Percentiles rank a stretch among this genome's conserved stretches.
Conservation (phyloP, 306 rosid genomes). For the Cucurbita pepo region DNA sequence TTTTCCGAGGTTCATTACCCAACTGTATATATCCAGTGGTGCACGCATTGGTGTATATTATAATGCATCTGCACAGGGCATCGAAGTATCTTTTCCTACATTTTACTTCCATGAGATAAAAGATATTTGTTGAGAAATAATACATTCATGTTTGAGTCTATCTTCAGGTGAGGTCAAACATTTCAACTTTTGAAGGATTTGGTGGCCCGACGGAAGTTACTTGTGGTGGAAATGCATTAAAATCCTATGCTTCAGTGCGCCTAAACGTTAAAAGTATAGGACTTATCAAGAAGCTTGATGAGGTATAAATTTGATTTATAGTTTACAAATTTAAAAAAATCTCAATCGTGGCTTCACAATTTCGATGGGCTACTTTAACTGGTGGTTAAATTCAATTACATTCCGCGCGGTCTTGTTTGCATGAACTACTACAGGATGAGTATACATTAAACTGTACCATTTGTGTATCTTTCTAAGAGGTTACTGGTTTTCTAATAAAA, state of each 20-base stretch:
- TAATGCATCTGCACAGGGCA: not conserved
- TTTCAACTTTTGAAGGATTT: conserved; percentile 83
- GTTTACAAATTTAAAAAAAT: not conserved
- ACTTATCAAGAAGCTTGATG: conserved; percentile 69
- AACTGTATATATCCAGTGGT: not conserved
- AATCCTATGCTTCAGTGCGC: conserved; percentile 85
- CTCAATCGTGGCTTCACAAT: not conserved
- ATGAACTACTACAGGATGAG: not conserved
- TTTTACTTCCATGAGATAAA: not conserved
- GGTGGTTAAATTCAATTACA: not conserved
- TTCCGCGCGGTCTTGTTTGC: not conserved
- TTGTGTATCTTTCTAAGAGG: not conserved
- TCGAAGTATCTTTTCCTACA: not conserved
- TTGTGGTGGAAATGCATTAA: conserved; percentile 88
- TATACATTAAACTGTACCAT: not conserved
- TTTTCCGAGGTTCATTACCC: not conserved
- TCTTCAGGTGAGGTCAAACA: conserved; percentile 59
- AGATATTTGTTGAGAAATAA: not conserved
- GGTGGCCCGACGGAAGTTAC: conserved; percentile 78
- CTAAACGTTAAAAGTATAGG: conserved; percentile 58
- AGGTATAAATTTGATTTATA: conserved; percentile 28
- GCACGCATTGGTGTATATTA: not conserved
- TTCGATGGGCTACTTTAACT: not conserved
- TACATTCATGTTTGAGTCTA: not conserved
- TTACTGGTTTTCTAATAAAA: not conserved